Conservation (phyloP, 495 filamentous ascomycete genomes). For the Tuber calosporum region DNA sequence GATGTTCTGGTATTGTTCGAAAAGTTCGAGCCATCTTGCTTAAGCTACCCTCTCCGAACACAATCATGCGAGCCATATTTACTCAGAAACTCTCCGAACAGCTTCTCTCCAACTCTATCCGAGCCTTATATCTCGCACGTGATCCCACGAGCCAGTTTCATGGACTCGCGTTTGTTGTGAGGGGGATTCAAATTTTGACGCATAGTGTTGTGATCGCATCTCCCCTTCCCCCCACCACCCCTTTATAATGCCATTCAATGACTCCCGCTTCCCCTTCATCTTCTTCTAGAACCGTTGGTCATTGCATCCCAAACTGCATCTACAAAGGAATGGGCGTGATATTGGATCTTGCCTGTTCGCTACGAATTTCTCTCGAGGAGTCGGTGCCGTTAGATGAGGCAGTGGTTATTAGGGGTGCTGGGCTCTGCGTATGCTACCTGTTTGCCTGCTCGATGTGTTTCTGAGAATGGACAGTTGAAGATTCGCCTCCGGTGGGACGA, state of each 20-base stretch:
- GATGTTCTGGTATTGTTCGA: neutral
- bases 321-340: neutral
- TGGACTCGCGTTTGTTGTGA: neutral
- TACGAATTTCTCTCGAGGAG: neutral
- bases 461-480: constrained; percentile 16
- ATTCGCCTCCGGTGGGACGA: constrained; percentile 21
- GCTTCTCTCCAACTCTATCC: neutral
- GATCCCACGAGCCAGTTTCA: neutral
- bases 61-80: neutral
- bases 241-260: neutral
- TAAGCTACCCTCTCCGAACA: neutral
- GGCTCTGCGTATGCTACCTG: constrained; percentile 20
- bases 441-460: neutral
- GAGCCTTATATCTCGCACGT: neutral
- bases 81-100: neutral
- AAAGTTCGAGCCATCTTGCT: neutral
- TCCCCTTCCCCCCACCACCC: neutral
- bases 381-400: neutral
- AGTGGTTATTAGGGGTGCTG: constrained; percentile 23
- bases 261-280: neutral
- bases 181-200: neutral
- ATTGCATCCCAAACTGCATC: neutral
- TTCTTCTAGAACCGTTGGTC: neutral
- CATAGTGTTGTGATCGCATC: neutral
- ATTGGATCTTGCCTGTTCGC: neutral